These are phyloP conservation scores for Stemphylium vesicarium DNA, from an alignment of 2,329 filamentous ascomycete species.

Conservation along the genomic window DNA sequence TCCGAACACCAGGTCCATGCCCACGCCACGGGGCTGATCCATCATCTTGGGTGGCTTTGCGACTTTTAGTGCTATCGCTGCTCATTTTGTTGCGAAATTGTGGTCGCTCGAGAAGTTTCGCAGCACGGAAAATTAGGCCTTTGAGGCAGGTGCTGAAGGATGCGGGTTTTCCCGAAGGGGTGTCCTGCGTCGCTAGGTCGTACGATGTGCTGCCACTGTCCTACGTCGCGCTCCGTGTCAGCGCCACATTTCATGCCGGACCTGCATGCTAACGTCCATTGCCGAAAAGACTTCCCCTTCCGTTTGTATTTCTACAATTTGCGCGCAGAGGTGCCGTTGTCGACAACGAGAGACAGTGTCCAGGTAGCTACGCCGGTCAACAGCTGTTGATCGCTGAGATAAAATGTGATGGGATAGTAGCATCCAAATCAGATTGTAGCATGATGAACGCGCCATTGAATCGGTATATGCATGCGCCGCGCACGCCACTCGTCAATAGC, in stretches of 20 bases:
- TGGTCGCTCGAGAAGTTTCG: background rate
- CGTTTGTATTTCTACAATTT: no score
- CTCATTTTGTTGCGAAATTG: background rate
- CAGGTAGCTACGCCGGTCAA: no score
- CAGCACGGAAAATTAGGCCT: background rate
- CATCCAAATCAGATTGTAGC: no score
- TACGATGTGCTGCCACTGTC: background rate
- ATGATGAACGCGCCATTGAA: no score
- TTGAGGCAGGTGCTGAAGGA: background rate
- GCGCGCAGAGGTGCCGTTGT: no score
- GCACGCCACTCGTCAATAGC: no score
- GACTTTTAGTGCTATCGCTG: background rate
- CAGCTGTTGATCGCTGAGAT: no score
- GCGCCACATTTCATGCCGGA: background rate
- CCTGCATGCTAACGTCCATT: background rate
- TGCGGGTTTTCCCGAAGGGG: background rate
- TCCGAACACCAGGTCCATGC: conserved; percentile 29
- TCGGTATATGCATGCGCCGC: no score
- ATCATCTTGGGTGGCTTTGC: background rate
- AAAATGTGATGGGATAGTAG: no score
- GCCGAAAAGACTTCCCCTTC: background rate
- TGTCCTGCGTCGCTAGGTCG: background rate
- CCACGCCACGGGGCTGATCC: conserved; percentile 4
- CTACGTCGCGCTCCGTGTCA: background rate
- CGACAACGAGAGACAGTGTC: no score